These are phyloP conservation scores for Juncus inflexus DNA, from an alignment of 176 grass and related monocot species.

Conservation along the genomic window DNA sequence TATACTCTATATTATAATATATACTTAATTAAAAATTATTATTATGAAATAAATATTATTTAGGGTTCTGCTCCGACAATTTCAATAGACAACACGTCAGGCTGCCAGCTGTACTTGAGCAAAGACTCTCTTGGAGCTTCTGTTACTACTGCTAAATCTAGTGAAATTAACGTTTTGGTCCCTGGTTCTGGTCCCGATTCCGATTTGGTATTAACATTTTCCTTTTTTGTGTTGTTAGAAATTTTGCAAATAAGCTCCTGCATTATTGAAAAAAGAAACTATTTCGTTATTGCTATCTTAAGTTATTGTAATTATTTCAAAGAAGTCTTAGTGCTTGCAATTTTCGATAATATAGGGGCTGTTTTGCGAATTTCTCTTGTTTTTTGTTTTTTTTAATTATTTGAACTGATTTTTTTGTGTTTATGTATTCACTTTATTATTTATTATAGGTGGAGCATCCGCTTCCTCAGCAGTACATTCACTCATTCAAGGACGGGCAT, in stretches of 20 bases:
- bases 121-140: conserved; percentile 70
- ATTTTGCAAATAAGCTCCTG: neutral
- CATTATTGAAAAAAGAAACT: conserved; percentile 1
- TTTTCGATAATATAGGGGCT: conserved; percentile 21
- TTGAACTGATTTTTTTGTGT: neutral
- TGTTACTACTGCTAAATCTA: conserved; percentile 94
- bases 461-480: conserved; percentile 80
- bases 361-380: conserved; percentile 48
- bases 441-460: conserved; percentile 71
- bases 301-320: too few species aligned
- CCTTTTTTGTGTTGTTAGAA: neutral
- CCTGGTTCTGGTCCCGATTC: conserved; percentile 47
- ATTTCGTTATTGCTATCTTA: neutral
- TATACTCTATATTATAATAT: neutral
- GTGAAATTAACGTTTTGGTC: conserved; percentile 92
- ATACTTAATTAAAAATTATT: conserved; percentile 2
- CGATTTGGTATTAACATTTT: conserved; percentile 67
- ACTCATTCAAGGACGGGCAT: conserved; percentile 67
- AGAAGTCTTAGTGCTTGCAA: neutral
- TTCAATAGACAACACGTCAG: conserved; percentile 93
- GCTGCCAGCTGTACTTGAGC: conserved; percentile 89
- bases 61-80: conserved; percentile 87
- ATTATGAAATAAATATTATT: too few species aligned
- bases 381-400: neutral
- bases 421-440: neutral